These are phyloP conservation scores for Castanea crenata DNA, from an alignment of 306 rosid species.

Conservation along the genomic window DNA sequence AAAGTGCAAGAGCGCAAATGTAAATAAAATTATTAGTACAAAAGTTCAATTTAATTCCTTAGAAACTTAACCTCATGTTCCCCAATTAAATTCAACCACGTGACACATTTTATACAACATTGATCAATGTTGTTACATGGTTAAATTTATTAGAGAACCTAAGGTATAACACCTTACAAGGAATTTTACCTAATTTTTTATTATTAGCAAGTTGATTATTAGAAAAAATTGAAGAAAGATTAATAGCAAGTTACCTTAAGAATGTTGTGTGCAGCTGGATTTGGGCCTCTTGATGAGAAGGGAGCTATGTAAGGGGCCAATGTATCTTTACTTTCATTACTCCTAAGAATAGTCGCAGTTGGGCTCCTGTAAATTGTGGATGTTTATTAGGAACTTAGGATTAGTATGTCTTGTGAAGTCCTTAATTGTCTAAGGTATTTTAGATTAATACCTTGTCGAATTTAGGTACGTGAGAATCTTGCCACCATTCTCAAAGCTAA, in stretches of 20 bases:
- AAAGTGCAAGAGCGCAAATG: not conserved
- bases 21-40: not conserved
- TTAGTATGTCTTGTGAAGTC: not conserved
- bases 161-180: no score
- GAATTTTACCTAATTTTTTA: no score
- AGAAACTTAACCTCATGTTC: no score
- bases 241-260: slow-evolving; percentile 32
- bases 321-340: slow-evolving; percentile 3
- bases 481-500: not conserved
- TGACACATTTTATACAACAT: no score
- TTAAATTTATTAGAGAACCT: no score
- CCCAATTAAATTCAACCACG: no score
- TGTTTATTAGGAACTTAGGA: not conserved
- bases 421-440: not conserved
- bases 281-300: slow-evolving; percentile 47
- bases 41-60: no score
- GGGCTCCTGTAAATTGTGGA: slow-evolving; percentile 7
- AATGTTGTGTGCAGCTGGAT: slow-evolving; percentile 17
- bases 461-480: not conserved
- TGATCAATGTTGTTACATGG: no score
- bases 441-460: slow-evolving; percentile 19
- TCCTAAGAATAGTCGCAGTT: slow-evolving; percentile 35
- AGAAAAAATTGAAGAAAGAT: no score
- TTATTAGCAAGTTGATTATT: no score
- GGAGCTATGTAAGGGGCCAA: slow-evolving; percentile 30